Percentiles rank a stretch among this genome's conserved stretches.
Evolutionary conservation across 441 rosid species (phyloP).

Genomic region (Aquilaria agallochum): DNA sequence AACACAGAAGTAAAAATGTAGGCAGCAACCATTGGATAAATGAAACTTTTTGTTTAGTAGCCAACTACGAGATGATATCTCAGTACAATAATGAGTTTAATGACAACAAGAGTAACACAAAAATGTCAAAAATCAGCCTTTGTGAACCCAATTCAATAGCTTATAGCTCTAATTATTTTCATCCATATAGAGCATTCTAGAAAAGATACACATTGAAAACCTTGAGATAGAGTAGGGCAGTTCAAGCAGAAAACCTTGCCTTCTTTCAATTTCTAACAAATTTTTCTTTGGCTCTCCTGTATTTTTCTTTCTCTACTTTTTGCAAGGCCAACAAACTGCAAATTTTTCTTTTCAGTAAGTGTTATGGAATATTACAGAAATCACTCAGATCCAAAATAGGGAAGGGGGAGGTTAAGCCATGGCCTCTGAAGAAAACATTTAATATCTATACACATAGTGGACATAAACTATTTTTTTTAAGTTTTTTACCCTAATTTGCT

Average conservation of each 20-base stretch:
- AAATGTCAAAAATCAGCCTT: too few species aligned
- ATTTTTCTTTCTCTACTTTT: constrained; percentile 97
- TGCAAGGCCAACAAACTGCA: constrained; percentile 67
- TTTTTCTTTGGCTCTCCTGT: constrained; percentile 84
- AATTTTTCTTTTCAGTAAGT: not conserved
- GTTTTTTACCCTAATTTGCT: constrained; percentile 84
- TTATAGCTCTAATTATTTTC: too few species aligned
- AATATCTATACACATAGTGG: not conserved
- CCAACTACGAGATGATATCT: too few species aligned
- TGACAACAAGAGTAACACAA: too few species aligned
- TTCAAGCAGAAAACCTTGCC: constrained; percentile 52
- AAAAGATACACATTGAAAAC: too few species aligned
- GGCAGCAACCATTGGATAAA: too few species aligned
- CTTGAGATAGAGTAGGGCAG: too few species aligned
- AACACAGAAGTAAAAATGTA: too few species aligned
- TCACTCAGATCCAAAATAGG: not conserved
- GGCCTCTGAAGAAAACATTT: not conserved
- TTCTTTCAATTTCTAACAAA: constrained; percentile 95
- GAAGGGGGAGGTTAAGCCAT: not conserved
- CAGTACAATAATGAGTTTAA: too few species aligned
- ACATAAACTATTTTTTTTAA: constrained; percentile 82
- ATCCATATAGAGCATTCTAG: too few species aligned
- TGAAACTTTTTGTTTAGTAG: too few species aligned
- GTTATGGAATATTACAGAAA: not conserved
- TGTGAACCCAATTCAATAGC: too few species aligned